Evolutionary conservation across 2,329 filamentous ascomycete species (phyloP).

Genomic region (Diatrype stigma): DNA sequence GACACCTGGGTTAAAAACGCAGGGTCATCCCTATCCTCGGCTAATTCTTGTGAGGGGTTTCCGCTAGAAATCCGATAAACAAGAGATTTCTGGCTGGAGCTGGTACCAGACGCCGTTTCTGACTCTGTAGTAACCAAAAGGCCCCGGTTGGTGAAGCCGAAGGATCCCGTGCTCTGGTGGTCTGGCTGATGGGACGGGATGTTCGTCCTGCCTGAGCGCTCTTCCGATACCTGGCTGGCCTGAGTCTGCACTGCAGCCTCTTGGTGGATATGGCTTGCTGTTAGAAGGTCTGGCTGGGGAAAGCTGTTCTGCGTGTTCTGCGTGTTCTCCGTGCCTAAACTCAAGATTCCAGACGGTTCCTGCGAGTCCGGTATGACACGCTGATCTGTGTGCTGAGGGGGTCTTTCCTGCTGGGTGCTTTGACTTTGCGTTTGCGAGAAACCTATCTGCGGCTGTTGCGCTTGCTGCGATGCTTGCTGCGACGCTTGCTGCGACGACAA

Average conservation of each 20-base stretch:
- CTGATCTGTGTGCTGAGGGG: slow-evolving; percentile 2
- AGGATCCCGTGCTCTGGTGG: slow-evolving; percentile 2
- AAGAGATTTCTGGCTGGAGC: not conserved
- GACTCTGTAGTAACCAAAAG: slow-evolving; percentile 1
- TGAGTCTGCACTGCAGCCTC: slow-evolving; percentile 9
- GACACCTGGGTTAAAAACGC: slow-evolving; percentile 8
- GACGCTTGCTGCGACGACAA: slow-evolving; percentile 9
- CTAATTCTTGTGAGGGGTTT: slow-evolving; percentile 1
- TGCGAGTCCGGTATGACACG: slow-evolving; percentile 29
- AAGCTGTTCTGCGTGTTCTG: slow-evolving; percentile 14
- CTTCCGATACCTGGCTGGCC: slow-evolving; percentile 1
- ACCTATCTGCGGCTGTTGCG: slow-evolving; percentile 6
- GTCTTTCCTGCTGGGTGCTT: not conserved
- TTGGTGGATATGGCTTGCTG: not conserved
- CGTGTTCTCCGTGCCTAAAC: slow-evolving; percentile 15
- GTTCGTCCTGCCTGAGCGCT: slow-evolving; percentile 3
- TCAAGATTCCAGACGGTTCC: slow-evolving; percentile 18
- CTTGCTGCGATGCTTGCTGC: not conserved
- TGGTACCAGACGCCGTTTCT: not conserved
- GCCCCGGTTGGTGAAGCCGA: slow-evolving; percentile 1
- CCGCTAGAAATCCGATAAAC: not conserved
- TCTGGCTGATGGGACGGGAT: slow-evolving; percentile 28
- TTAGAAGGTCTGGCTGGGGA: not conserved
- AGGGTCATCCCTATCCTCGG: not conserved
- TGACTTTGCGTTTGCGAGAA: slow-evolving; percentile 1